These are phyloP conservation scores for Hemisphaericaspora nanyangensis DNA, from an alignment of 805 yeast species.

Conservation along the genomic window DNA sequence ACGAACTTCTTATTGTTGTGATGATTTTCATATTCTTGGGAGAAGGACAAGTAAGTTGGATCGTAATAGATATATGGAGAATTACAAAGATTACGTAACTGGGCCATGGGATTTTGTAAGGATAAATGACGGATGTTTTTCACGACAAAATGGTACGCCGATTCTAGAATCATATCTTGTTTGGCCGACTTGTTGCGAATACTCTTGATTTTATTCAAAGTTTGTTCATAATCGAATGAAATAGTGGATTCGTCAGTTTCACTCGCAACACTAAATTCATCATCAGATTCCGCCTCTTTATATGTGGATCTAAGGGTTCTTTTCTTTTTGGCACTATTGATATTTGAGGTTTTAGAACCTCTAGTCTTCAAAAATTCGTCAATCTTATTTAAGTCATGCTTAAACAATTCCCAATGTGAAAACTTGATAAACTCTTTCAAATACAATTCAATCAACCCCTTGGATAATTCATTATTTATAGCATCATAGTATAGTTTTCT, in stretches of 20 bases:
- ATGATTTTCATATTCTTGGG: slow-evolving; percentile 40
- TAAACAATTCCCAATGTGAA: slow-evolving; percentile 26
- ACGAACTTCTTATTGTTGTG: slow-evolving; percentile 18
- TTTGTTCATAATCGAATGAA: slow-evolving; percentile 2
- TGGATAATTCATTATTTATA: slow-evolving; percentile 41
- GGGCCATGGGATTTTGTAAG: slow-evolving; percentile 73
- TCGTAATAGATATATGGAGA: slow-evolving; percentile 81
- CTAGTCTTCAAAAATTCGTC: slow-evolving; percentile 40
- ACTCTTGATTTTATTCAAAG: background rate
- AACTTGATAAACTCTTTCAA: slow-evolving; percentile 49
- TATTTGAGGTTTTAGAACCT: slow-evolving; percentile 5
- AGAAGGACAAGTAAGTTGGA: slow-evolving; percentile 42
- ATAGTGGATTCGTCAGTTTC: background rate
- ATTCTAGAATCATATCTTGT: slow-evolving; percentile 12
- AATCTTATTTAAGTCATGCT: slow-evolving; percentile 23
- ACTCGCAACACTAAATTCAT: slow-evolving; percentile 19
- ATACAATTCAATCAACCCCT: slow-evolving; percentile 42
- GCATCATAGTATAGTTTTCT: slow-evolving; percentile 56
- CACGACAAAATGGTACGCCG: slow-evolving; percentile 11
- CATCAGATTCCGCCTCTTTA: slow-evolving; percentile 26
- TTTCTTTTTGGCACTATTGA: background rate
- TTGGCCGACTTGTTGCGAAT: slow-evolving; percentile 5
- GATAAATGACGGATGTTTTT: slow-evolving; percentile 30
- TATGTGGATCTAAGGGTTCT: slow-evolving; percentile 4
- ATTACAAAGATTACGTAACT: slow-evolving; percentile 77